Conservation (phyloP, 1,284 basidiomycete genomes). For the Salmacisia buchloeana region DNA sequence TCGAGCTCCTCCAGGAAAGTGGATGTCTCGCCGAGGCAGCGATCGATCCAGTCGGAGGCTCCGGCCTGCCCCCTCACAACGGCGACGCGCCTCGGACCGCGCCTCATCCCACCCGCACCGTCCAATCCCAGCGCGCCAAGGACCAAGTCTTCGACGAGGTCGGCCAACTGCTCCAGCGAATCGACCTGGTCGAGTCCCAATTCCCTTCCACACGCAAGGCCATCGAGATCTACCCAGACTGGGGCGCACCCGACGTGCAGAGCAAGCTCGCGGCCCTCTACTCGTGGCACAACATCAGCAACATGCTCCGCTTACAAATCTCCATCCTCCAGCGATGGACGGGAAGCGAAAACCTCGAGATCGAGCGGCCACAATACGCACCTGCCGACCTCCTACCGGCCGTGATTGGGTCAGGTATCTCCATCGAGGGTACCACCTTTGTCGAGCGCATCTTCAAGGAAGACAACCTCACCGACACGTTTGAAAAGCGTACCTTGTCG, state of each 20-base stretch:
- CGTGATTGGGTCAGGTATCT: background rate
- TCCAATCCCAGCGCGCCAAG: slow-evolving; percentile 10
- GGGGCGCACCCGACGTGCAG: slow-evolving; percentile 33
- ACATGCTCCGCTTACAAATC: slow-evolving; percentile 36
- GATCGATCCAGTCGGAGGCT: too few species aligned
- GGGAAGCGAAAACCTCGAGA: slow-evolving; percentile 36
- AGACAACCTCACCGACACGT: slow-evolving; percentile 85
- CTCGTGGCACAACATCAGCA: slow-evolving; percentile 45
- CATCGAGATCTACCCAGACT: slow-evolving; percentile 37
- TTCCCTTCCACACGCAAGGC: slow-evolving; percentile 42
- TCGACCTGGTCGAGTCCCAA: slow-evolving; percentile 43
- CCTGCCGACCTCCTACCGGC: background rate
- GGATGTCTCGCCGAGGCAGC: background rate
- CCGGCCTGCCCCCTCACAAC: too few species aligned
- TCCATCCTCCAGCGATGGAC: slow-evolving; percentile 46
- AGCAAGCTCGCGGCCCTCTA: slow-evolving; percentile 42
- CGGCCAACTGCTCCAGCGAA: slow-evolving; percentile 28
- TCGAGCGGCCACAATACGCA: slow-evolving; percentile 18
- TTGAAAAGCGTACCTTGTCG: slow-evolving; percentile 85
- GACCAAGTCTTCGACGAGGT: slow-evolving; percentile 30
- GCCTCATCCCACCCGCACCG: slow-evolving; percentile 6
- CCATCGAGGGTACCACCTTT: slow-evolving; percentile 56
- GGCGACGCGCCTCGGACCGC: too few species aligned
- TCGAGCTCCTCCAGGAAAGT: background rate
- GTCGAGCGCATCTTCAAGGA: slow-evolving; percentile 93